Evolutionary conservation across 1,284 basidiomycete species (phyloP).

Genomic region (Flammula alnicola): DNA sequence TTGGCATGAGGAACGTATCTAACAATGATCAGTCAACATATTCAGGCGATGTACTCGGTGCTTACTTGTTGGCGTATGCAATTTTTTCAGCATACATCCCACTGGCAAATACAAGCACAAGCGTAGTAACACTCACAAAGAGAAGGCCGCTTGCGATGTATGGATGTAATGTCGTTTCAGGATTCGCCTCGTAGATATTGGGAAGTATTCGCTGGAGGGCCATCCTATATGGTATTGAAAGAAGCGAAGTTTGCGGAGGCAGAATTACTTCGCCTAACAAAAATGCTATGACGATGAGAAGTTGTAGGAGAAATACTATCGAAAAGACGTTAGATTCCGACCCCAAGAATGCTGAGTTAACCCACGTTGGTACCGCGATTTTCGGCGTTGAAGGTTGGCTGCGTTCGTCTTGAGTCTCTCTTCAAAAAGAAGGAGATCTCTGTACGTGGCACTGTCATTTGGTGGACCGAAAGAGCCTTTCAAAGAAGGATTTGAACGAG

Average conservation of each 20-base stretch:
- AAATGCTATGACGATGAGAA: slow-evolving; percentile 71
- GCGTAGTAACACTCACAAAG: slow-evolving; percentile 86
- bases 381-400: slow-evolving; percentile 77
- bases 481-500: slow-evolving; percentile 44
- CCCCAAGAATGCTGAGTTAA: slow-evolving; percentile 25
- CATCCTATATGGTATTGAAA: slow-evolving; percentile 66
- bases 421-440: slow-evolving; percentile 93
- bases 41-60: not conserved
- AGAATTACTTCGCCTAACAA: slow-evolving; percentile 77
- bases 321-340: slow-evolving; percentile 14
- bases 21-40: slow-evolving; percentile 8
- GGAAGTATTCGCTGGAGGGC: slow-evolving; percentile 55
- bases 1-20: slow-evolving; percentile 98
- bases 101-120: slow-evolving; percentile 94
- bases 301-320: slow-evolving; percentile 77
- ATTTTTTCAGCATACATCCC: slow-evolving; percentile 98
- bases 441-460: slow-evolving; percentile 77
- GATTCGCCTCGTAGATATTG: slow-evolving; percentile 49
- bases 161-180: slow-evolving; percentile 57
- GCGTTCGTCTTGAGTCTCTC: slow-evolving; percentile 96
- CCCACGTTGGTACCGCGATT: slow-evolving; percentile 88
- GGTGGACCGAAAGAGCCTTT: slow-evolving; percentile 62
- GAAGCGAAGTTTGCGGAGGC: slow-evolving; percentile 60
- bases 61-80: slow-evolving; percentile 92
- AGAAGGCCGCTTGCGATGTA: slow-evolving; percentile 79